phyloP scores from a whole-genome alignment of 306 rosid genomes.

The Geum urbanum region DNA sequence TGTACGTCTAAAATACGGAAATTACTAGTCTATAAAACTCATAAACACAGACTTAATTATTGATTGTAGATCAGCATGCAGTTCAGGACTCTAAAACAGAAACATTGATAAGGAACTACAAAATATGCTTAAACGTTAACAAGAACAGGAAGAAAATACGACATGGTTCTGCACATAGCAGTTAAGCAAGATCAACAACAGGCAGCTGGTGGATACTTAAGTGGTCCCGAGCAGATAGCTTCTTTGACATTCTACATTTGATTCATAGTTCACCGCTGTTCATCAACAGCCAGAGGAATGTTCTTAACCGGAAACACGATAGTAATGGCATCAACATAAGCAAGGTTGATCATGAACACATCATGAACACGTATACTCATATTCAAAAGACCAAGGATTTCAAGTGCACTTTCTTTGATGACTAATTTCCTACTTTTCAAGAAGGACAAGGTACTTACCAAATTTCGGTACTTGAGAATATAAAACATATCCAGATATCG shows the following conservation, averaged over 20 bases:
- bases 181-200: not conserved
- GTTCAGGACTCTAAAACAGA: not conserved
- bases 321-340: not conserved
- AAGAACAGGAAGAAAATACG: not conserved
- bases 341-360: not conserved
- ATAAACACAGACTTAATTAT: not conserved
- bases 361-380: not conserved
- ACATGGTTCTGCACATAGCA: not conserved
- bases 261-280: constrained; percentile 15
- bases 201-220: not conserved
- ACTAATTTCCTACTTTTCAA: too few species aligned
- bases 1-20: too few species aligned
- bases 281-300: constrained; percentile 21
- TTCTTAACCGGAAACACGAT: constrained; percentile 23
- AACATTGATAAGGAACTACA: not conserved
- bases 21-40: not conserved
- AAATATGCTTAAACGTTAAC: not conserved
- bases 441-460: constrained; percentile 4
- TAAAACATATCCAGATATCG: constrained; percentile 21
- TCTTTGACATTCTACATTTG: not conserved
- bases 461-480: constrained; percentile 15
- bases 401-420: too few species aligned
- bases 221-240: constrained; percentile 6
- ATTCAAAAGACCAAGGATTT: not conserved
- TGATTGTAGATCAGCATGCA: not conserved